Evolutionary conservation across 1,284 basidiomycete genomes (phyloP).

Genomic region (Rhodotorula sp.): DNA sequence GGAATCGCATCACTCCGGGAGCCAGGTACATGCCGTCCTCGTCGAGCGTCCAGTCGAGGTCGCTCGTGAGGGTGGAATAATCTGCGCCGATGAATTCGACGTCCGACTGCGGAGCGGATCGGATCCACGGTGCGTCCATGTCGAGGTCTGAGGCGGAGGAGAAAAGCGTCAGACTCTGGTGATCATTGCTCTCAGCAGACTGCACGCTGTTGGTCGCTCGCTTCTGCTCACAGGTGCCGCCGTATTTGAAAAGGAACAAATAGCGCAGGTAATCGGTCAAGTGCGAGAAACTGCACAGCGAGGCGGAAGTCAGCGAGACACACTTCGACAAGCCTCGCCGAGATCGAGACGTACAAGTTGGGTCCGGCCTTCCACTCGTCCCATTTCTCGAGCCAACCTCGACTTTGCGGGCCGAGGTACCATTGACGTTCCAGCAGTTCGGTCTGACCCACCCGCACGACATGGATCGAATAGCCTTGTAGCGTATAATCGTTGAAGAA

Average conservation of each 20-base stretch:
- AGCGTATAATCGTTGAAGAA: slow-evolving; percentile 28
- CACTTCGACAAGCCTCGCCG: not conserved
- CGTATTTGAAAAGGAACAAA: slow-evolving; percentile 36
- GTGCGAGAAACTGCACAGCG: slow-evolving; percentile 27
- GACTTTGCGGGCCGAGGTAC: slow-evolving; percentile 34
- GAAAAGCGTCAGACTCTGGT: not conserved
- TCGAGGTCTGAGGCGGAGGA: slow-evolving; percentile 25
- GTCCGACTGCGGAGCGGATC: slow-evolving; percentile 31
- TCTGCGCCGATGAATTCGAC: slow-evolving; percentile 38
- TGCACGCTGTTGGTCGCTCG: too few species aligned
- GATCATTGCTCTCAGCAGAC: too few species aligned
- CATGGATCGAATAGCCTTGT: slow-evolving; percentile 34
- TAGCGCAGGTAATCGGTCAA: slow-evolving; percentile 37
- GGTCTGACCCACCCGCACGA: slow-evolving; percentile 26
- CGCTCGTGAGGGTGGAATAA: slow-evolving; percentile 26
- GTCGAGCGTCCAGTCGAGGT: slow-evolving; percentile 39
- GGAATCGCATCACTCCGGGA: slow-evolving; percentile 33
- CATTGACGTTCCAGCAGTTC: slow-evolving; percentile 28
- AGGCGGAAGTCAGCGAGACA: not conserved
- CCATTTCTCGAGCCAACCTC: slow-evolving; percentile 34
- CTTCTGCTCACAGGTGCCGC: slow-evolving; percentile 30
- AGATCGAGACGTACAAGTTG: slow-evolving; percentile 24
- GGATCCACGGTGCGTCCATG: slow-evolving; percentile 36
- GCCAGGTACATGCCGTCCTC: slow-evolving; percentile 39
- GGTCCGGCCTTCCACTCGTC: slow-evolving; percentile 30